phyloP scores from a whole-genome alignment of 2,329 filamentous ascomycete species.

The Microcyclospora tardicrescens region DNA sequence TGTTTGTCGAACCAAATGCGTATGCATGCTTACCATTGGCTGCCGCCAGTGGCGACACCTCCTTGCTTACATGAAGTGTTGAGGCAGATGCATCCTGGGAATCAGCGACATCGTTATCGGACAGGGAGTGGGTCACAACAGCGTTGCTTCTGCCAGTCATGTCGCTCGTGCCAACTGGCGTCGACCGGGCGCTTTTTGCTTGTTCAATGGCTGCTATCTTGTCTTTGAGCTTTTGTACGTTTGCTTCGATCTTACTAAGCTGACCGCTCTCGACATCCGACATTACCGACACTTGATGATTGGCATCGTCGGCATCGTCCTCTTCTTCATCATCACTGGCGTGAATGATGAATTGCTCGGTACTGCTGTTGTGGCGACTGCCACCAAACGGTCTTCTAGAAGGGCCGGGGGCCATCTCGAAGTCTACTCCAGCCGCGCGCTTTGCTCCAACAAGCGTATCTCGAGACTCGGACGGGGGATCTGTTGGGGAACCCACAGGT shows the following conservation, averaged over 20 bases:
- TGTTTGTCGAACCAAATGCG: too few relatives aligned
- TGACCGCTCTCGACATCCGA: background rate
- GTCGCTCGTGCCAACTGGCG: too few relatives aligned
- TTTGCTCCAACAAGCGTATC: background rate
- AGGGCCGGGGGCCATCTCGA: conserved; percentile 7
- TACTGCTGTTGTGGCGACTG: conserved; percentile 32
- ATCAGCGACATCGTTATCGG: too few relatives aligned
- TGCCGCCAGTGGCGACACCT: too few relatives aligned
- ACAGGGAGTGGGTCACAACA: too few relatives aligned
- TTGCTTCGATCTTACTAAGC: background rate
- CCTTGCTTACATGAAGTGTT: too few relatives aligned
- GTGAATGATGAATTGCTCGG: conserved; percentile 63
- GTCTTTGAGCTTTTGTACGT: too few relatives aligned
- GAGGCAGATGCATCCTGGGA: too few relatives aligned
- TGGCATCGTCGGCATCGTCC: conserved; percentile 19
- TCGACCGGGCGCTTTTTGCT: background rate
- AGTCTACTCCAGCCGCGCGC: conserved; percentile 5
- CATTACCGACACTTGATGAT: background rate
- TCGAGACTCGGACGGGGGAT: too few relatives aligned
- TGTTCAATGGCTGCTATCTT: background rate
- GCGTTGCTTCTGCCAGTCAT: too few relatives aligned
- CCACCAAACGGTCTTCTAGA: conserved; percentile 52
- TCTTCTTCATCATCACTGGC: conserved; percentile 60
- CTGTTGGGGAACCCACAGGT: too few relatives aligned
- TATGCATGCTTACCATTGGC: too few relatives aligned